Evolutionary conservation across 352 stramenopile genomes (phyloP).

Genomic region (Globisporangium parvum): DNA sequence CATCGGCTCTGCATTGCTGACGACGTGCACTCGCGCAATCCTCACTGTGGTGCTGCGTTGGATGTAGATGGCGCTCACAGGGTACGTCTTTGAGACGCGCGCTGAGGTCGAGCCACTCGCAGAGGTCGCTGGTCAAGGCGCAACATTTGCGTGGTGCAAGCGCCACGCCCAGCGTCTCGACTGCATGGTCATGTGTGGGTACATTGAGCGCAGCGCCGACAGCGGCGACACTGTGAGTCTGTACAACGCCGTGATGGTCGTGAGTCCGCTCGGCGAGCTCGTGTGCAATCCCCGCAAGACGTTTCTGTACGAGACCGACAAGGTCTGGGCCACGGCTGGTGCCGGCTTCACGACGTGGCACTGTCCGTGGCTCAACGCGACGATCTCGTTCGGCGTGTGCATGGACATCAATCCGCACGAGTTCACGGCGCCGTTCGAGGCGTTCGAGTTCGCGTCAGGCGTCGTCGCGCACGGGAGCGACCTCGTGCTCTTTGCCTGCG

Average conservation of each 20-base stretch:
- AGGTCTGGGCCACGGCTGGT: slow-evolving; percentile 64
- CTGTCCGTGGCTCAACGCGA: slow-evolving; percentile 72
- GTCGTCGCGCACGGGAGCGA: slow-evolving; percentile 46
- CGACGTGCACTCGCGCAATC: slow-evolving; percentile 1
- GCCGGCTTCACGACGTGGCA: slow-evolving; percentile 59
- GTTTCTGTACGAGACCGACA: slow-evolving; percentile 84
- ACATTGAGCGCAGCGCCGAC: slow-evolving; percentile 37
- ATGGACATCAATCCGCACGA: slow-evolving; percentile 89
- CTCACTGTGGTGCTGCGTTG: not conserved
- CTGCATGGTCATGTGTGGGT: slow-evolving; percentile 68
- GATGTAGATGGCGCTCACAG: slow-evolving; percentile 72
- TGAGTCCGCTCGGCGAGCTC: slow-evolving; percentile 60
- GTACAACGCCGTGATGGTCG: slow-evolving; percentile 82
- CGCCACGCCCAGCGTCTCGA: slow-evolving; percentile 47
- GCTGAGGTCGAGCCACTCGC: slow-evolving; percentile 54
- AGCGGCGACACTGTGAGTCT: slow-evolving; percentile 17
- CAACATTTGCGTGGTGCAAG: slow-evolving; percentile 67
- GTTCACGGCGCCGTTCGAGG: slow-evolving; percentile 59
- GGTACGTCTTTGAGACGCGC: slow-evolving; percentile 68
- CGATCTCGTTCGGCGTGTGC: slow-evolving; percentile 82
- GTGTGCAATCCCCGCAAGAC: slow-evolving; percentile 74
- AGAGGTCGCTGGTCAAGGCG: slow-evolving; percentile 40
- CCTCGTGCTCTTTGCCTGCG: slow-evolving; percentile 75
- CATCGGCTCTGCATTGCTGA: not conserved
- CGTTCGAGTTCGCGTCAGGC: slow-evolving; percentile 66